Evolutionary conservation across 1,139 yeast genomes (phyloP), one percentile per base, ranked within the genome.

Genomic region (Sugiyamaella pinicola): DNA sequence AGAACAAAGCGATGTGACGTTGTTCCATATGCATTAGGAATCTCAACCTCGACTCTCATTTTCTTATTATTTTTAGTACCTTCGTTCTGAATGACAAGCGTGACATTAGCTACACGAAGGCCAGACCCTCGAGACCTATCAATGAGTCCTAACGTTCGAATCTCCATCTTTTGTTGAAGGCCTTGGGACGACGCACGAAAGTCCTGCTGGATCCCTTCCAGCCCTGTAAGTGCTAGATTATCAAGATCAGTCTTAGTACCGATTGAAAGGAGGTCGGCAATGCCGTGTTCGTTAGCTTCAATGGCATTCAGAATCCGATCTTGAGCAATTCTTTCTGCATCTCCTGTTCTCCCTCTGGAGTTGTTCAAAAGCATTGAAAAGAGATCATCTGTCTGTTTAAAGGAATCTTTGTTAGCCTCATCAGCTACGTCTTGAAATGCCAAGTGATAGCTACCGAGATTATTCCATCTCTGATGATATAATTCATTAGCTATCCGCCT

Each of bases 401-500:
- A 44, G 7, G 22, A 40, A 6, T 22, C 12, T 8, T 52, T 54
- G 8, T 47, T 29, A 15, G 39, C 24, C 6, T 28, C 39, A 8
- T 40, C 40, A 3, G 38, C 10, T 10, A 28, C n/a, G 33, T 39
- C 50, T 18, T 47, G 17, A 47, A 47, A 47, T 9, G 58, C 53
- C 43, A 64, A 47, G 40, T 62, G 66, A 47, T 61, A 62, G 15
- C 59, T 55, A 17, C 65, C 66, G 60, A 63, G 55, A 24, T 63
- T 63, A 40, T 55, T 47, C 68, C 68, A 64, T 40, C 68, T 54
- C 44, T 62, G 64, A 37, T 60, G 60, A 52, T 57, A 61, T 24
- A 63, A 55, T 17, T 55, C 52, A 18, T 54, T 52, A 7, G 59
- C 58, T 29, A 56, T 37, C 9, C 54, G 42, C 7, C 60, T 48